These are phyloP conservation scores for Cytospora chrysosperma DNA, from an alignment of 2,329 filamentous ascomycete species.

Conservation along the genomic window DNA sequence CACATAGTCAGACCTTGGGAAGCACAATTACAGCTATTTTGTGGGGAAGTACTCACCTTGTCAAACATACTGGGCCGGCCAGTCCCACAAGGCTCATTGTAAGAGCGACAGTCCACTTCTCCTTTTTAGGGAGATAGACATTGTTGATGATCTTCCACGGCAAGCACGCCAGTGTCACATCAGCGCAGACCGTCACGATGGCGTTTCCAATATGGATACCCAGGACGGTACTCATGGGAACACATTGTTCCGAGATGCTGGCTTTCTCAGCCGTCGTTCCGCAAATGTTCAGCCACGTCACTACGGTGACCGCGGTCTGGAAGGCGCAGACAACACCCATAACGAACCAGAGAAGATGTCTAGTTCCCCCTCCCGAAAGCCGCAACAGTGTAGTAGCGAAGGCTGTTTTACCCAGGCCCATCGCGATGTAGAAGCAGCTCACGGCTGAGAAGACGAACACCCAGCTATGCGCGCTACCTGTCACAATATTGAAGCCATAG, in stretches of 20 bases:
- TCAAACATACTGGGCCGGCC: conserved; percentile 19
- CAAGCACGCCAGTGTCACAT: background rate
- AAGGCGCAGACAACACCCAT: conserved; percentile 10
- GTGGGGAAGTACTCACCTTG: conserved; percentile 13
- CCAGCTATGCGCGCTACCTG: conserved; percentile 7
- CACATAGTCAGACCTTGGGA: background rate
- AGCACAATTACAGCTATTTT: background rate
- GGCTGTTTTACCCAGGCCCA: conserved; percentile 19
- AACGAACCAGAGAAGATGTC: conserved; percentile 8
- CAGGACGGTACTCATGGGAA: conserved; percentile 7
- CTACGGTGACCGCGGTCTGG: background rate
- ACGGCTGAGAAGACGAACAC: conserved; percentile 8
- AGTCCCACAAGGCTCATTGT: conserved; percentile 26
- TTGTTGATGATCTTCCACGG: conserved; percentile 14
- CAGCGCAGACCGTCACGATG: conserved; percentile 4
- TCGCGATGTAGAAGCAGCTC: conserved; percentile 12
- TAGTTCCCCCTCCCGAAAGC: conserved; percentile 9
- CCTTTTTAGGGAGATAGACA: conserved; percentile 14
- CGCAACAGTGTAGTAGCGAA: conserved; percentile 18
- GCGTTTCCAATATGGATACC: conserved; percentile 12
- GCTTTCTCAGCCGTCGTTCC: conserved; percentile 1
- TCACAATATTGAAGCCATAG: conserved; percentile 16
- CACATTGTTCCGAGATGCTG: conserved; percentile 3
- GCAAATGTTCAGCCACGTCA: conserved; percentile 15
- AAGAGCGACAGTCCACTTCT: conserved; percentile 19